Percentiles rank a stretch among this genome's conserved stretches.
These are phyloP conservation scores for Nepenthes alata DNA, from an alignment of 179 eudicot genomes.

Conservation along the genomic window DNA sequence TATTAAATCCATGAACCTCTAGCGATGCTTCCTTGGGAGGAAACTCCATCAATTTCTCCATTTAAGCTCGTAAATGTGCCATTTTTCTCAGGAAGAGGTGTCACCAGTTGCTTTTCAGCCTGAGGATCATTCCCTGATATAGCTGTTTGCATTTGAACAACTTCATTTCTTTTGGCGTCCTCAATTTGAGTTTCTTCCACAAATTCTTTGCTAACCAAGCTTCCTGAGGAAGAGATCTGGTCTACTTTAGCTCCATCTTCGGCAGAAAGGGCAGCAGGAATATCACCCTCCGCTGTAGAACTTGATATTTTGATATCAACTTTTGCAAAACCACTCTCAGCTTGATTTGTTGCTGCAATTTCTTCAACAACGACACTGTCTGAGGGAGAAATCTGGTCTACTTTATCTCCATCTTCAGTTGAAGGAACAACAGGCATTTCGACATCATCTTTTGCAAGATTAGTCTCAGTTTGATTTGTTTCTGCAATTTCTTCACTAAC, in stretches of 20 bases:
- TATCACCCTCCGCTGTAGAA: slow-evolving; percentile 12
- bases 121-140: slow-evolving; percentile 10
- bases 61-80: slow-evolving; percentile 23
- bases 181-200: slow-evolving; percentile 20
- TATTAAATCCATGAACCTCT: slow-evolving; percentile 18
- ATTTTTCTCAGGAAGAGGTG: slow-evolving; percentile 20
- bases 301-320: not conserved
- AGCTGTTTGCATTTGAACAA: slow-evolving; percentile 9
- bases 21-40: slow-evolving; percentile 9
- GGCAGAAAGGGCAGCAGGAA: slow-evolving; percentile 9
- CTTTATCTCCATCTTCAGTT: no score
- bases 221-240: slow-evolving; percentile 10
- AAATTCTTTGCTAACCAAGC: slow-evolving; percentile 19
- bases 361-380: not conserved
- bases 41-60: slow-evolving; percentile 16
- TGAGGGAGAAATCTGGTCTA: no score
- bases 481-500: slow-evolving; percentile 19
- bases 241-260: slow-evolving; percentile 8
- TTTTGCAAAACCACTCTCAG: not conserved
- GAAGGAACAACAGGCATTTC: slow-evolving; percentile 3
- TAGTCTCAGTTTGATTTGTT: slow-evolving; percentile 19
- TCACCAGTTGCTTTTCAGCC: slow-evolving; percentile 19
- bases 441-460: slow-evolving; percentile 22
- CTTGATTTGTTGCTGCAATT: not conserved
- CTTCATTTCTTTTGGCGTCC: slow-evolving; percentile 21